These are phyloP conservation scores for Taphrina deformans DNA, from an alignment of 1,139 yeast species.

Conservation along the genomic window DNA sequence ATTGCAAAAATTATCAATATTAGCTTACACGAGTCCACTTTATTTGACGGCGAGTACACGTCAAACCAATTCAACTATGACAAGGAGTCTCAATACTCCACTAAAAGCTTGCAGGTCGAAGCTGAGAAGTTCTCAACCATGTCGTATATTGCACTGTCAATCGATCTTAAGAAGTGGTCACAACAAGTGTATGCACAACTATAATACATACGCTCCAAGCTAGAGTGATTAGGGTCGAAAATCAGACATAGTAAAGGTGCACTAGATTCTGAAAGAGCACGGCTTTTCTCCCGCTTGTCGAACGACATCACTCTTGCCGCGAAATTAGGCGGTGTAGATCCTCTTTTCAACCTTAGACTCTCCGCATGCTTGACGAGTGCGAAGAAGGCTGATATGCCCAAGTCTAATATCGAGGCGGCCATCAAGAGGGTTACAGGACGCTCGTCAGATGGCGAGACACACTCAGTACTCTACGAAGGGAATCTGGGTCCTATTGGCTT, in stretches of 20 bases:
- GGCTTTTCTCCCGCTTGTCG: conserved; percentile 70
- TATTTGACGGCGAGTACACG: no score
- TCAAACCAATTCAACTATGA: no score
- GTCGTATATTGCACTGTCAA: background rate
- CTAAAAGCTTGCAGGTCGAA: no score
- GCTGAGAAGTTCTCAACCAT: background rate
- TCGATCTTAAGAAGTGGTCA: background rate
- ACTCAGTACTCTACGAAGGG: conserved; percentile 73
- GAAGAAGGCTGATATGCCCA: conserved; percentile 71
- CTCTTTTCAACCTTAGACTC: conserved; percentile 63
- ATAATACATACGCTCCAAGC: no score
- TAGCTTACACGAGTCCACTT: no score
- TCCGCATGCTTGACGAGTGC: conserved; percentile 79
- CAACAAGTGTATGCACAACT: conserved; percentile 6
- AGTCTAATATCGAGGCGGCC: conserved; percentile 82
- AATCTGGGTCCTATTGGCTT: conserved; percentile 79
- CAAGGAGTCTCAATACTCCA: no score
- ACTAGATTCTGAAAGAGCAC: conserved; percentile 76
- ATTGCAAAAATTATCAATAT: no score
- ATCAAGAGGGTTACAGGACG: conserved; percentile 70
- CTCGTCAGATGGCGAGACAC: conserved; percentile 49
- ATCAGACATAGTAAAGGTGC: conserved; percentile 92
- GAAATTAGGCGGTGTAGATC: conserved; percentile 63
- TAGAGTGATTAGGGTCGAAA: conserved; percentile 60
- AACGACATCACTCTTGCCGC: conserved; percentile 73